Conservation (phyloP, 306 rosid species). For the Phaseolus lunatus region DNA sequence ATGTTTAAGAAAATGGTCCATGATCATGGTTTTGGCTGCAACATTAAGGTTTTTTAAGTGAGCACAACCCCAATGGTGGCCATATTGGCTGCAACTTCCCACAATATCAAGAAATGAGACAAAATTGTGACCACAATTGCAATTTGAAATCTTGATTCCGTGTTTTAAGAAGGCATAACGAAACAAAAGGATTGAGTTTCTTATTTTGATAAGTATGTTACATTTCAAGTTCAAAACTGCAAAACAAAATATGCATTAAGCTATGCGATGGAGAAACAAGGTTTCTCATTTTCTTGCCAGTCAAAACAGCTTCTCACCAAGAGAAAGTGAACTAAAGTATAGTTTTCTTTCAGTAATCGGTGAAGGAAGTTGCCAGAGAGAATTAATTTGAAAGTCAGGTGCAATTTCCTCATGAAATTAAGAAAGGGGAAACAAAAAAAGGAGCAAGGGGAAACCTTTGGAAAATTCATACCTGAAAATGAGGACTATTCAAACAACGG, state of each 20-base stretch:
- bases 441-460: conserved; percentile 16
- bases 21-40: neutral
- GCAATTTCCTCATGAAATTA: neutral
- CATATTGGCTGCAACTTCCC: neutral
- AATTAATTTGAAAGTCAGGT: neutral
- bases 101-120: neutral
- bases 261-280: neutral
- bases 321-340: conserved; percentile 19
- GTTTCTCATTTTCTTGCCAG: conserved; percentile 9
- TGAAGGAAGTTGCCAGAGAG: conserved; percentile 1
- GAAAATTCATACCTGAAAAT: conserved; percentile 71
- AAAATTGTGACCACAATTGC: neutral
- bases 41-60: neutral
- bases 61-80: neutral
- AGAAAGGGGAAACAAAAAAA: neutral
- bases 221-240: conserved; percentile 18
- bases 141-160: neutral
- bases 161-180: conserved; percentile 23
- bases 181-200: conserved; percentile 24
- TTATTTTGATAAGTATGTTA: neutral
- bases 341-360: conserved; percentile 5
- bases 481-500: conserved; percentile 74
- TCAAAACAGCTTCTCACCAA: conserved; percentile 30
- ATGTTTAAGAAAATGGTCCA: neutral
- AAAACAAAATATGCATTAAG: conserved; percentile 26